Evolutionary conservation across 495 filamentous ascomycete genomes (phyloP).

Genomic region (Penicillium alfredii): DNA sequence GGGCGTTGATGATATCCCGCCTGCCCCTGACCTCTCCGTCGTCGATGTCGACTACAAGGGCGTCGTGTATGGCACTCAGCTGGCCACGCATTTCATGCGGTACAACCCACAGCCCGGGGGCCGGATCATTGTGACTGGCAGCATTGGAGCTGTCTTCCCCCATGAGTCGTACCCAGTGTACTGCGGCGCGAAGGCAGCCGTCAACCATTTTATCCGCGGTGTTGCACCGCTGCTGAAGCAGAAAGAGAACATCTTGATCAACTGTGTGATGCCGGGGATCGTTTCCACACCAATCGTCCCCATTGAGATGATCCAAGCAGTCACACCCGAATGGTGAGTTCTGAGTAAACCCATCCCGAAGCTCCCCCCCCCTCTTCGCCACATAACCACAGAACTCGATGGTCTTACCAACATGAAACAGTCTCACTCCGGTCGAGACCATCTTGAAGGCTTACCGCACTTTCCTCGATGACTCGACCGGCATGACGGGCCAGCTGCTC

Average conservation of each 20-base stretch:
- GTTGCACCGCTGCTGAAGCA: conserved; percentile 22
- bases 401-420: conserved; percentile 2
- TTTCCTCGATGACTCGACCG: conserved; percentile 23
- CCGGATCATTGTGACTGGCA: conserved; percentile 23
- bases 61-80: conserved; percentile 21
- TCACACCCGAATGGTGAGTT: conserved; percentile 24
- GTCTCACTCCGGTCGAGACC: conserved; percentile 22
- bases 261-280: conserved; percentile 26
- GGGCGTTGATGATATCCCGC: conserved; percentile 19
- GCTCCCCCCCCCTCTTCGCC: no score
- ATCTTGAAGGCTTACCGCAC: conserved; percentile 19
- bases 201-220: conserved; percentile 25
- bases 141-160: conserved; percentile 22
- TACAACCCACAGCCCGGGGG: conserved; percentile 24
- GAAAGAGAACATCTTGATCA: conserved; percentile 26
- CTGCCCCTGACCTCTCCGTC: conserved; percentile 18
- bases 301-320: conserved; percentile 21
- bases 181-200: conserved; percentile 25
- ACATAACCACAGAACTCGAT: neutral
- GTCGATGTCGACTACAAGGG: conserved; percentile 28
- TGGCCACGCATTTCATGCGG: conserved; percentile 31
- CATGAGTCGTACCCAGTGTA: conserved; percentile 25
- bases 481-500: conserved; percentile 23
- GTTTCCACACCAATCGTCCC: conserved; percentile 26
- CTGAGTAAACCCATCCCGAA: neutral